Evolutionary conservation across 257 asterid species (phyloP).

Genomic region (Penstemon davidsonii): DNA sequence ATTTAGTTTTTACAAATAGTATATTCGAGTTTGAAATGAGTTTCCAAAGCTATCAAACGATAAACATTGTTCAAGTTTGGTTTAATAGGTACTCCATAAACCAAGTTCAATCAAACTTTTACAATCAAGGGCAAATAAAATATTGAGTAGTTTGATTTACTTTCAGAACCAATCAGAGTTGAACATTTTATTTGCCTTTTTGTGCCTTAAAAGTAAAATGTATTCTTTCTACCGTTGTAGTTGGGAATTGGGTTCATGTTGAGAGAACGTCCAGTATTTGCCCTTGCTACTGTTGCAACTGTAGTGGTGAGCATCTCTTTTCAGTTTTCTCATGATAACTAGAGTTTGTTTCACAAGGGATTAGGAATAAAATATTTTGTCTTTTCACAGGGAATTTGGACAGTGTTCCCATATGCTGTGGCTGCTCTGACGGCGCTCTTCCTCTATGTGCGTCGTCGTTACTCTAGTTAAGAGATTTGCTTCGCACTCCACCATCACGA

Average conservation of each 20-base stretch:
- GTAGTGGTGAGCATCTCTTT: slow-evolving; percentile 53
- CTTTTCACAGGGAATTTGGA: slow-evolving; percentile 76
- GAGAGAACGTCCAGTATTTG: slow-evolving; percentile 76
- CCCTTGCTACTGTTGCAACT: slow-evolving; percentile 83
- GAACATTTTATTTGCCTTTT: slow-evolving; percentile 6
- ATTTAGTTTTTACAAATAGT: no score
- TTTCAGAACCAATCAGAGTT: no score
- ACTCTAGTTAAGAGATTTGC: slow-evolving; percentile 37
- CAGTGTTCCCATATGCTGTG: slow-evolving; percentile 66
- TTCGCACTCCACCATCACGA: background rate
- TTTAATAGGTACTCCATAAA: no score
- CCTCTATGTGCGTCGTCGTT: slow-evolving; percentile 55
- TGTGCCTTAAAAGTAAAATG: background rate
- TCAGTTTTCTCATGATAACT: slow-evolving; percentile 17
- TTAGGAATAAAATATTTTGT: slow-evolving; percentile 15
- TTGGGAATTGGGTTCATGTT: slow-evolving; percentile 73
- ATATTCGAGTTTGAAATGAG: no score
- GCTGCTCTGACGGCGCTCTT: slow-evolving; percentile 69
- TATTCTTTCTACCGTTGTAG: slow-evolving; percentile 35
- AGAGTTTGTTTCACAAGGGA: background rate
- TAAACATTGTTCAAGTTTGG: no score
- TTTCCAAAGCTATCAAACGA: no score
- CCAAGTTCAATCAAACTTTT: no score
- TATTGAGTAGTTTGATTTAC: no score
- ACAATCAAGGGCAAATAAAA: no score